Base-by-base conservation (phyloP, 441 rosid genomes). In the Metrosideros polymorpha region DNA sequence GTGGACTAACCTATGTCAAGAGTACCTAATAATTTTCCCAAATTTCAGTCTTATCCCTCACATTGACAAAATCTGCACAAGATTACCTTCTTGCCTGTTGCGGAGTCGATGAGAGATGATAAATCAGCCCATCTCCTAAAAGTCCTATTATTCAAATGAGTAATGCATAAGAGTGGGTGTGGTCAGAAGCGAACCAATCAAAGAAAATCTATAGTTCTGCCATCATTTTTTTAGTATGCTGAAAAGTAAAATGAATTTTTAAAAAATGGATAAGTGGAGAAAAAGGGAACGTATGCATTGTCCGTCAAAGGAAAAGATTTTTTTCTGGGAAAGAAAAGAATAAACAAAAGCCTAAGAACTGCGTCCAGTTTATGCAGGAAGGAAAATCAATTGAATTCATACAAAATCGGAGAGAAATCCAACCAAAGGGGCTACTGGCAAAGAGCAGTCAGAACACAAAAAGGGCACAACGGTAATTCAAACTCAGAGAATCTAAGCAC, bases 391-490 rank as follows among this genome's bases (percentile, higher is more conserved):
- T 71, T 39, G 39, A 71, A 71, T 47, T 71, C 39, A 71, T 3
- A 39, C 79, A 71, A 71, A 66, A 71, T 1, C 9, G 79, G 9
- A 39, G n/a, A 22, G 47, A 71, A 71, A 71, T 24, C 79, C 79
- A 25, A 71, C 47, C 47, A 39, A 22, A 35, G 47, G 10, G 79
- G 47, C n/a, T 39, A 22, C 79, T 39, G 79, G 79, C 47, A 39
- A 66, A 39, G 79, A 39, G 79, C 79, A 24, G 47, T 71, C 27
- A 39, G 47, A 22, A 71, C 47, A 86, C 17, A 56, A 63, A 53
- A 85, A 84, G 93, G 94, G 86, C 88, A 91, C 30, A 61, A 54
- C 76, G 43, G 93, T 90, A 91, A 88, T 87, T 87, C 71, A 27
- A 56, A 71, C 4, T 25, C 55, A 4, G 53, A 87, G 91, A 91